Conservation (phyloP, 352 stramenopile genomes). For the Phytophthora sansomeana region DNA sequence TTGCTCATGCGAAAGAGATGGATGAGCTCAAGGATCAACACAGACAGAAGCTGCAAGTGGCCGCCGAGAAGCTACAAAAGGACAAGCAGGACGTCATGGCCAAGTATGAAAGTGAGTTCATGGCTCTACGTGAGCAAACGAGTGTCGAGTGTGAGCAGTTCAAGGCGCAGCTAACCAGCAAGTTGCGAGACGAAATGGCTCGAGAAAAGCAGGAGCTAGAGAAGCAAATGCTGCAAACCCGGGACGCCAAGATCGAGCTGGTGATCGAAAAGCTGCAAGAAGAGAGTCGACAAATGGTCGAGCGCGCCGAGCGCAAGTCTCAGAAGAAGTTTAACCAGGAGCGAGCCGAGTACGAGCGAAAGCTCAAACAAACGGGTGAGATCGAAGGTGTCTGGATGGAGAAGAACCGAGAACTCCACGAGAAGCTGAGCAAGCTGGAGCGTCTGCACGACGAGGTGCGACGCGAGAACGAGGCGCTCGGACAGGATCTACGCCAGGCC, state of each 20-base stretch:
- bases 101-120: conserved; percentile 72
- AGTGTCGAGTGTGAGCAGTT: conserved; percentile 74
- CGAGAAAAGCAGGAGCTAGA: conserved; percentile 71
- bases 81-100: conserved; percentile 72
- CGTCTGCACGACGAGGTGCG: conserved; percentile 53
- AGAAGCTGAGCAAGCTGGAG: conserved; percentile 68
- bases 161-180: conserved; percentile 56
- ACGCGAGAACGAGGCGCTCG: conserved; percentile 56
- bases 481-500: conserved; percentile 48
- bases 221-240: conserved; percentile 72
- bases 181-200: conserved; percentile 63
- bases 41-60: conserved; percentile 40
- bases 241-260: conserved; percentile 83
- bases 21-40: conserved; percentile 67
- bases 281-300: conserved; percentile 65
- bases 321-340: conserved; percentile 67
- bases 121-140: conserved; percentile 60
- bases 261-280: conserved; percentile 85
- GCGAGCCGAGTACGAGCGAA: conserved; percentile 70
- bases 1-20: conserved; percentile 63
- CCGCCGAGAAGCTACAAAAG: conserved; percentile 51
- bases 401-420: conserved; percentile 82
- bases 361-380: conserved; percentile 79
- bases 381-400: conserved; percentile 89
- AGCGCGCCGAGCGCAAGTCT: conserved; percentile 55